A percentile compares a stretch with the other conserved stretches of the same genome.
These are phyloP conservation scores for Yarrowia deformans DNA, from an alignment of 805 yeast genomes.

Conservation along the genomic window DNA sequence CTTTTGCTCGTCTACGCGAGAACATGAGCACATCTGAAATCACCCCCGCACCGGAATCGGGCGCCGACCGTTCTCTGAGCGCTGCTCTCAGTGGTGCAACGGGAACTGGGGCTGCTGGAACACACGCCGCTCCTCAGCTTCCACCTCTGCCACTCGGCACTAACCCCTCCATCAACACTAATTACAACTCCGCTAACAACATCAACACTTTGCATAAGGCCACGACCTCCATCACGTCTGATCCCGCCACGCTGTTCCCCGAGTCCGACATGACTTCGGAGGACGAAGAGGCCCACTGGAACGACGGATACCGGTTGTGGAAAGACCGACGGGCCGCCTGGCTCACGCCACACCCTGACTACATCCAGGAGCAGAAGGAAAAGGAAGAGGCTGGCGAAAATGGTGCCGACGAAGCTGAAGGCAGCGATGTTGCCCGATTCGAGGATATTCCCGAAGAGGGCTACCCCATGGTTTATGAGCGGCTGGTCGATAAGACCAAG, in stretches of 20 bases:
- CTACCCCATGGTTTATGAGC: constrained; percentile 62
- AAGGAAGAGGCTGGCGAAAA: constrained; percentile 6
- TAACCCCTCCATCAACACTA: constrained; percentile 5
- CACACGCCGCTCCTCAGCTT: constrained; percentile 5
- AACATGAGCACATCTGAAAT: constrained; percentile 34
- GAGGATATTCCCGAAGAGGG: constrained; percentile 47
- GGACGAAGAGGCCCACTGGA: constrained; percentile 53
- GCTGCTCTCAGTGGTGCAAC: neutral
- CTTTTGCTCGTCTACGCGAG: constrained; percentile 25
- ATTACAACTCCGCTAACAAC: constrained; percentile 33
- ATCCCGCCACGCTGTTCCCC: constrained; percentile 32
- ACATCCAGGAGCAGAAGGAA: constrained; percentile 18
- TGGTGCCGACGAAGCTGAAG: neutral
- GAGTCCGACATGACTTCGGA: constrained; percentile 35
- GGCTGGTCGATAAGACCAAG: constrained; percentile 73
- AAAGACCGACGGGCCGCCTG: constrained; percentile 70
- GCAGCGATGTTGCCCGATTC: constrained; percentile 43
- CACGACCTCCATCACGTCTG: constrained; percentile 34
- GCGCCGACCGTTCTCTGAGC: constrained; percentile 15
- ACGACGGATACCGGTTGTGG: constrained; percentile 72
- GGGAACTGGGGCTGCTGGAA: neutral
- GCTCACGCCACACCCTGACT: constrained; percentile 50
- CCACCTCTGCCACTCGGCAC: constrained; percentile 7
- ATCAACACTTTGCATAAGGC: constrained; percentile 32
- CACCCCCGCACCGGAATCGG: constrained; percentile 32